phyloP scores from a whole-genome alignment of 768 basidiomycete genomes.

The Tulasnella sp. region DNA sequence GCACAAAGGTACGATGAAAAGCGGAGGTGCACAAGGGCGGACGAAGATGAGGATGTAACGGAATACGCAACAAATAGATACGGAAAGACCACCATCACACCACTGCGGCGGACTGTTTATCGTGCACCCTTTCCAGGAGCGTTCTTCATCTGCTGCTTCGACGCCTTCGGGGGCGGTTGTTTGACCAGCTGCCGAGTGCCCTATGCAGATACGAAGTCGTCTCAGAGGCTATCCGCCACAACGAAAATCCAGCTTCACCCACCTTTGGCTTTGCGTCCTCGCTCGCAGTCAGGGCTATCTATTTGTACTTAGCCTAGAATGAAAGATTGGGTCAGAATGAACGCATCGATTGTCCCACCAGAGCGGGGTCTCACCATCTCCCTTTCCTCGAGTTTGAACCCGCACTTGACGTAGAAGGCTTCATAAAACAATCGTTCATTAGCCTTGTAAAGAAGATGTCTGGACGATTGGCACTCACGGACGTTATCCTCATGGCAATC shows the following conservation, averaged over 20 bases:
- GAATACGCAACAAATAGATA: slow-evolving; percentile 15
- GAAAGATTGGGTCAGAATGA: background rate
- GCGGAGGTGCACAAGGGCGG: slow-evolving; percentile 11
- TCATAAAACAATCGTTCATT: background rate
- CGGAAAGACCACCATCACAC: background rate
- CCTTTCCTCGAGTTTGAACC: slow-evolving; percentile 84
- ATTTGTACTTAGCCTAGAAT: background rate
- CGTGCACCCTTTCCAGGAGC: slow-evolving; percentile 46
- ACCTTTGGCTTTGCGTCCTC: too few relatives aligned
- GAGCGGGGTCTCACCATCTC: slow-evolving; percentile 70
- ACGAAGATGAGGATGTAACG: background rate
- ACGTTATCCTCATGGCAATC: slow-evolving; percentile 92
- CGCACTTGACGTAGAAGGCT: slow-evolving; percentile 99
- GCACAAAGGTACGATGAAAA: slow-evolving; percentile 18
- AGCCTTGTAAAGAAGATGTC: slow-evolving; percentile 12
- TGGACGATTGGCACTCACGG: slow-evolving; percentile 60
- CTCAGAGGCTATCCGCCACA: too few relatives aligned
- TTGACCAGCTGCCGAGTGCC: slow-evolving; percentile 41
- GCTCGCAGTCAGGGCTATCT: background rate
- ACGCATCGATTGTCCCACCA: background rate
- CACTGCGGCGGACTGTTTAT: slow-evolving; percentile 36
- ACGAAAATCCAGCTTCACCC: too few relatives aligned
- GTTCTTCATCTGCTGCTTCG: slow-evolving; percentile 98
- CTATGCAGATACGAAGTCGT: too few relatives aligned
- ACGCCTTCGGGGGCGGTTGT: slow-evolving; percentile 78